These are phyloP conservation scores for Colletotrichum sp. DNA, from an alignment of 2,329 filamentous ascomycete species.

Conservation along the genomic window DNA sequence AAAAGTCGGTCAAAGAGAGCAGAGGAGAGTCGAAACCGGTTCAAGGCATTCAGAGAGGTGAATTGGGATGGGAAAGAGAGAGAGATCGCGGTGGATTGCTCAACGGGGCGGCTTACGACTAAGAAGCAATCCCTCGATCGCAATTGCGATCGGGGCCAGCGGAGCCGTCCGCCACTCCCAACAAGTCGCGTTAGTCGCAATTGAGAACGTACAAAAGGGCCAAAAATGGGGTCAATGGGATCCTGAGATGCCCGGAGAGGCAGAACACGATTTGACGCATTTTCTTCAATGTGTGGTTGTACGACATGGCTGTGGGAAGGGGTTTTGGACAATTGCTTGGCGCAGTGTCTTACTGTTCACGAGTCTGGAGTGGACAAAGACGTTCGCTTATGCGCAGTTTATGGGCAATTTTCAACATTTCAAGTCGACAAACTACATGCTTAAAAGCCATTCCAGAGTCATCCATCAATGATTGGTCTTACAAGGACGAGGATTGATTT, in stretches of 20 bases:
- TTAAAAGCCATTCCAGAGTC: too few species aligned
- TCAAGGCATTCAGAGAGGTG: not conserved
- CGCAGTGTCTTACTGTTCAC: not conserved
- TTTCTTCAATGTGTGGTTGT: not conserved
- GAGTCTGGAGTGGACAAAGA: not conserved
- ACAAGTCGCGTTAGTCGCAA: constrained; percentile 12
- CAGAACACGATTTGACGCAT: not conserved
- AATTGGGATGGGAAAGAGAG: constrained; percentile 9
- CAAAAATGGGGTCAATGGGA: not conserved
- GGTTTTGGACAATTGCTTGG: not conserved
- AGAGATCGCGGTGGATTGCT: constrained; percentile 4
- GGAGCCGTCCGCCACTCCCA: constrained; percentile 12
- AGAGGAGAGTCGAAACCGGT: not conserved
- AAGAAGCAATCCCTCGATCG: constrained; percentile 22
- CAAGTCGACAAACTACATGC: not conserved
- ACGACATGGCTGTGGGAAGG: not conserved
- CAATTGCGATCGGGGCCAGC: constrained; percentile 20
- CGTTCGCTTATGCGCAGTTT: not conserved
- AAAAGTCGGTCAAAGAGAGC: not conserved
- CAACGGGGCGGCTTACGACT: constrained; percentile 20
- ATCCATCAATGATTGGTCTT: not conserved
- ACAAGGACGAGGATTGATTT: not conserved
- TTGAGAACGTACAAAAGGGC: not conserved
- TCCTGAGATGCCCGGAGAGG: not conserved
- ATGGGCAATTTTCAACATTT: not conserved